Conservation (phyloP, 2,329 filamentous ascomycete species). For the Ophiostoma novo-ulmi region DNA sequence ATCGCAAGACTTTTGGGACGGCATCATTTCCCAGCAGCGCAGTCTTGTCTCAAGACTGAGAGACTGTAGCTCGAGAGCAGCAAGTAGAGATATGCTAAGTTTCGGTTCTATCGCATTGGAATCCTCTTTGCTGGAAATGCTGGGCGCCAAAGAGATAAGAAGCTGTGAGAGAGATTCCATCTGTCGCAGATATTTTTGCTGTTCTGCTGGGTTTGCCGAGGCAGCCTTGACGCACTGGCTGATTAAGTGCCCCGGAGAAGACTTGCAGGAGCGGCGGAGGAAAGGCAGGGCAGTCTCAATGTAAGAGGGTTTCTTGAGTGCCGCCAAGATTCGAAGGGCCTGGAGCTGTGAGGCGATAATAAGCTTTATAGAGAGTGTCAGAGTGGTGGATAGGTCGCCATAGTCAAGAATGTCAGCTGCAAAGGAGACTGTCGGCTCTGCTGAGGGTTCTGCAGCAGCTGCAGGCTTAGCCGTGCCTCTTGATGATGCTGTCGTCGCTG, state of each 20-base stretch:
- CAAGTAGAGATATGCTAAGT: constrained; percentile 51
- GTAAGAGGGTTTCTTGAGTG: constrained; percentile 53
- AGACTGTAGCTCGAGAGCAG: constrained; percentile 58
- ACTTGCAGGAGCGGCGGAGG: constrained; percentile 47
- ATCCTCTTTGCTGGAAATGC: constrained; percentile 61
- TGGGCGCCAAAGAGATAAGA: constrained; percentile 62
- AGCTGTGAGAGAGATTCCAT: constrained; percentile 62
- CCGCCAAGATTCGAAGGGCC: constrained; percentile 57
- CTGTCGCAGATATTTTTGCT: constrained; percentile 57
- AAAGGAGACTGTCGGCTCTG: constrained; percentile 31
- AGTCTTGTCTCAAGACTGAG: constrained; percentile 58
- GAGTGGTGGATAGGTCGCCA: constrained; percentile 38
- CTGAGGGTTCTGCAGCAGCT: constrained; percentile 25
- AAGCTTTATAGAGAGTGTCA: constrained; percentile 46
- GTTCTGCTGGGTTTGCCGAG: constrained; percentile 39
- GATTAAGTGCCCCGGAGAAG: constrained; percentile 57
- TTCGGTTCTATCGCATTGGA: constrained; percentile 47
- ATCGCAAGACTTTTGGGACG: constrained; percentile 48
- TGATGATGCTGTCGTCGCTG: constrained; percentile 29
- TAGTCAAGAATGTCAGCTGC: constrained; percentile 56
- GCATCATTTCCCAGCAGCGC: constrained; percentile 60
- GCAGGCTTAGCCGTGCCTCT: constrained; percentile 31
- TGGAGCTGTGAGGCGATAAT: constrained; percentile 62
- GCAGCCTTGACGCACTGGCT: constrained; percentile 39
- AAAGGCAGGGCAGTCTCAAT: constrained; percentile 54